Conservation (phyloP, 345 rosid species). For the Populus pruinosa region DNA sequence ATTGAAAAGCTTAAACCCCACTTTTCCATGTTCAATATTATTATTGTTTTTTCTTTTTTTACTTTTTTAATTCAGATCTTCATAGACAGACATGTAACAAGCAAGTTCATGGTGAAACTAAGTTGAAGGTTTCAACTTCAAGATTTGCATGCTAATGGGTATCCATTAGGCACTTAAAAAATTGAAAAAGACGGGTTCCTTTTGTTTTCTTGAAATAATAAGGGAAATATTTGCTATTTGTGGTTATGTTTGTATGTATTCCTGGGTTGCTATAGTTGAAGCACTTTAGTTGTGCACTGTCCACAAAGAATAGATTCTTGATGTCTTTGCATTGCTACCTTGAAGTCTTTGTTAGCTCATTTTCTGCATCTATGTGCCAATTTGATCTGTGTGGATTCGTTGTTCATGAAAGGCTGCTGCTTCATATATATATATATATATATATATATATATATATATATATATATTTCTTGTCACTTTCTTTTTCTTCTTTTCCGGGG, state of each 20-base stretch:
- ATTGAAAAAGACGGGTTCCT: background rate
- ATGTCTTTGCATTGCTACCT: constrained; percentile 19
- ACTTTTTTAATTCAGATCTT: constrained; percentile 22
- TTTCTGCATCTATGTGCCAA: constrained; percentile 15
- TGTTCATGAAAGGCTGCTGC: constrained; percentile 22
- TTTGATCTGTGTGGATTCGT: constrained; percentile 29
- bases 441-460: no score
- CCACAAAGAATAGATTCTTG: constrained; percentile 35
- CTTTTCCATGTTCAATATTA: background rate
- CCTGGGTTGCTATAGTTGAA: constrained; percentile 23
- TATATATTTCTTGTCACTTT: constrained; percentile 3
- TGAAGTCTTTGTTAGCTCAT: constrained; percentile 12
- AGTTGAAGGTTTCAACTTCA: constrained; percentile 12
- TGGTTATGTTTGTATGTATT: constrained; percentile 5
- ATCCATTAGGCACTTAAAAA: constrained; percentile 2
- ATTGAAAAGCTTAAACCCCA: constrained; percentile 16
- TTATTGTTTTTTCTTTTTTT: background rate
- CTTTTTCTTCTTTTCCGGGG: constrained; percentile 11
- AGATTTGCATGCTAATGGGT: background rate
- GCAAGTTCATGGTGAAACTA: background rate
- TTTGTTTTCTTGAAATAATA: background rate
- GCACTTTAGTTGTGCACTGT: constrained; percentile 31
- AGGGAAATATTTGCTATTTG: background rate
- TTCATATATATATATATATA: background rate
- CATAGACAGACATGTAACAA: background rate